A percentile compares a stretch with the other conserved stretches of the same genome.
These are phyloP conservation scores for Alternaria ventricosa DNA, from an alignment of 2,329 filamentous ascomycete species.

Conservation along the genomic window DNA sequence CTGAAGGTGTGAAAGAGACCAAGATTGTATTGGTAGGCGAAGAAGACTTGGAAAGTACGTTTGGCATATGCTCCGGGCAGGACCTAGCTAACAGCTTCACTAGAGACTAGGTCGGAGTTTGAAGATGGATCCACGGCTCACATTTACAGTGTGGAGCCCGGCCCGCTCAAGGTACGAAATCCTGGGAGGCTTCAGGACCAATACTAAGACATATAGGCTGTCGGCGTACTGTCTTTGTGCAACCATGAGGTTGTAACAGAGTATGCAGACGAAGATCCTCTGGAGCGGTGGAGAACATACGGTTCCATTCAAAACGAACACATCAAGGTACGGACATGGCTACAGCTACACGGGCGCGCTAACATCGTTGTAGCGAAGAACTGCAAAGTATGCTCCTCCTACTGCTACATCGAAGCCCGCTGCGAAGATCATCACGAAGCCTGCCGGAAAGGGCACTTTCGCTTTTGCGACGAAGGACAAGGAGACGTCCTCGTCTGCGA, in stretches of 20 bases:
- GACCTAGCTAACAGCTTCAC: constrained; percentile 16
- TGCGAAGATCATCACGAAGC: constrained; percentile 15
- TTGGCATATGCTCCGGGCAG: neutral
- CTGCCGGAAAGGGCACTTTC: constrained; percentile 25
- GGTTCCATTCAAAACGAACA: constrained; percentile 78
- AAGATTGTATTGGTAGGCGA: constrained; percentile 74
- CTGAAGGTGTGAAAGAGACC: constrained; percentile 55
- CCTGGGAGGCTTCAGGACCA: neutral
- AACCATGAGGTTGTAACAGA: constrained; percentile 67
- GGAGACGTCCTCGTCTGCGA: constrained; percentile 21
- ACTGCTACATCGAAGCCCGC: constrained; percentile 32
- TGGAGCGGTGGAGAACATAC: constrained; percentile 66
- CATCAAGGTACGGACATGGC: constrained; percentile 57
- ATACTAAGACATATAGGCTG: constrained; percentile 59
- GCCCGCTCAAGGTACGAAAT: constrained; percentile 66
- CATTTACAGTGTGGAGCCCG: constrained; percentile 82
- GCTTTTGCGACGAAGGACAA: constrained; percentile 28
- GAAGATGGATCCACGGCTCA: constrained; percentile 79
- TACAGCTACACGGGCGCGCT: constrained; percentile 8
- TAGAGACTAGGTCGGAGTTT: constrained; percentile 72
- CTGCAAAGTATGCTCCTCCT: constrained; percentile 48
- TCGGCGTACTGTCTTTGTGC: constrained; percentile 74
- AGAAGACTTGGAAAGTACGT: constrained; percentile 71
- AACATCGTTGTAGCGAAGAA: constrained; percentile 49
- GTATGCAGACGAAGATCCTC: constrained; percentile 64